Evolutionary conservation across 345 rosid species (phyloP), one percentile per base, ranked within the genome.

Genomic region (Nasturtium officinale): DNA sequence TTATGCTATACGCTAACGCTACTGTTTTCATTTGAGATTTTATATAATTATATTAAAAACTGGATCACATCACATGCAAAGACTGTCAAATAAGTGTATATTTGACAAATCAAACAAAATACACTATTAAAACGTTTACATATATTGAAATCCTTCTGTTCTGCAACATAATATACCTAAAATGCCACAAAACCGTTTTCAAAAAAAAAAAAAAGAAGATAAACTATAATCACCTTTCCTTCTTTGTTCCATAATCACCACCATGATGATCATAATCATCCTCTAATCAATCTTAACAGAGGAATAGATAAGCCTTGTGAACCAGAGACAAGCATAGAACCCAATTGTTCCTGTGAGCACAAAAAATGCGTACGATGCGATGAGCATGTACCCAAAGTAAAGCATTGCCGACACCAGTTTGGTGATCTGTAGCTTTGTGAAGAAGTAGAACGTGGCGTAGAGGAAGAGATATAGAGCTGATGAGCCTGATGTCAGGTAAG

Each of bases 381-480:
- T 85, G n/a, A 87, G 87, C 95, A 89, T 89, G 83, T 90, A 90
- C 20, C 92, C 96, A 6, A 90, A 90, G 82, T 90, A 90, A 3
- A 90, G 80, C 42, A 83, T 67, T 1, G 85, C 92, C 0, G 96
- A 90, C n/a, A 90, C 91, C 38, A 86, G 72, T 76, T 90, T 90
- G 4, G 96, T 86, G 80, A 90, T 90, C 71, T 87, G 90, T 11
- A 90, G 96, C 86, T 90, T 90, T 15, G 92, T 90, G 84, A 87
- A 90, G 87, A 90, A 90, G 86, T 90, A 87, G 79, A 90, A 90
- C 3, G 96, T 80, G 0, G 96, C 96, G 5, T 90, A 90, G 21
- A 87, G 89, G 85, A 90, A 87, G 61, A 87, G 91, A 60, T 87
- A 90, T 0, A 90, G 57, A 0, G 92, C 92, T 2, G 96, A 90